phyloP scores from a whole-genome alignment of 306 rosid species.

The Vigna angularis region DNA sequence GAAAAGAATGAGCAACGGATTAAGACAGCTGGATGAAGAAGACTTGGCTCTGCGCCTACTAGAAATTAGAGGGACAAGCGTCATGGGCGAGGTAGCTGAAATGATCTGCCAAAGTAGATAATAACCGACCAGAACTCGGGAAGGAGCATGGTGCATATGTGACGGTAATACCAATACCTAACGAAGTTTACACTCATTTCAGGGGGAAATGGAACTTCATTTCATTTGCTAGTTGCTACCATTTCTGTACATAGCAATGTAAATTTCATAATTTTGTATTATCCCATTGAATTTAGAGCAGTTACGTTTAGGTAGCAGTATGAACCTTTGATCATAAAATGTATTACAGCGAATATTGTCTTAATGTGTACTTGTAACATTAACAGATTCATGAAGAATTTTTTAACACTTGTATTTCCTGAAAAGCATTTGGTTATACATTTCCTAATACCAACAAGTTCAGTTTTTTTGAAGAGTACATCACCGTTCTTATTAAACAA shows the following conservation, averaged over 20 bases:
- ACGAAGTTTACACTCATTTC: conserved; percentile 38
- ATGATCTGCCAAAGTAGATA: conserved; percentile 62
- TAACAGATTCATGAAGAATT: conserved; percentile 9
- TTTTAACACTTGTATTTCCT: background rate
- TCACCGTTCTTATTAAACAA: background rate
- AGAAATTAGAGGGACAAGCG: conserved; percentile 67
- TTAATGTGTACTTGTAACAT: background rate
- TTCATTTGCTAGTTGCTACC: conserved; percentile 32
- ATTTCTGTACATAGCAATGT: conserved; percentile 47
- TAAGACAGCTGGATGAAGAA: conserved; percentile 77
- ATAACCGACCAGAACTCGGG: background rate
- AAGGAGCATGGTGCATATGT: conserved; percentile 33
- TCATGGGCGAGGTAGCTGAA: conserved; percentile 93
- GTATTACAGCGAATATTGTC: background rate
- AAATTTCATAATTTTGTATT: conserved; percentile 33
- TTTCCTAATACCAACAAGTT: background rate
- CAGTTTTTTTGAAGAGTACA: background rate
- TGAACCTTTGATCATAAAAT: background rate
- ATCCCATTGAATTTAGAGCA: conserved; percentile 32
- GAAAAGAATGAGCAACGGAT: conserved; percentile 81
- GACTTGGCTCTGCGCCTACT: conserved; percentile 87
- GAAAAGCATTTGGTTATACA: background rate
- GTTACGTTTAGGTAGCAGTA: conserved; percentile 1
- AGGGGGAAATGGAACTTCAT: conserved; percentile 8
- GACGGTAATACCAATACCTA: conserved; percentile 13